phyloP scores from a whole-genome alignment of 1,284 basidiomycete genomes.

The Athelia sp. region DNA sequence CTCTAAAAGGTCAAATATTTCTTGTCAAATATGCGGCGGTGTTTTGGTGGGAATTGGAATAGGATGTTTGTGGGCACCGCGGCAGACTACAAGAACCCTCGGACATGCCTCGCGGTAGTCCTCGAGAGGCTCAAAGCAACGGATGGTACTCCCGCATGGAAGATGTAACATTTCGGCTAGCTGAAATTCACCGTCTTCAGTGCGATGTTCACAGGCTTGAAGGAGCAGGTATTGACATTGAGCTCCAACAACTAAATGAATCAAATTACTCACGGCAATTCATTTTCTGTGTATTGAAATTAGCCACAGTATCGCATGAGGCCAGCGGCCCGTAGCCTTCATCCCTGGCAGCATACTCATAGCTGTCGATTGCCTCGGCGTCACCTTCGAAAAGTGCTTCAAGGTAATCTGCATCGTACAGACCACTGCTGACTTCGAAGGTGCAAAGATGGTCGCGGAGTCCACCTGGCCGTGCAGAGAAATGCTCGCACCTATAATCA shows the following conservation, averaged over 20 bases:
- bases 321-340: constrained; percentile 14
- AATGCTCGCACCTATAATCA: constrained; percentile 15
- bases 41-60: constrained; percentile 15
- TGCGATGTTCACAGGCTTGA: constrained; percentile 12
- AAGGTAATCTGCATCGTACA: constrained; percentile 15
- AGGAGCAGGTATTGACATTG: neutral
- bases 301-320: constrained; percentile 9
- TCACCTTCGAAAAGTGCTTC: constrained; percentile 17
- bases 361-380: constrained; percentile 12
- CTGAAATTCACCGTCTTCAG: neutral
- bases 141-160: constrained; percentile 9
- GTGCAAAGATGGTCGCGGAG: constrained; percentile 12
- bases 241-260: neutral
- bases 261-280: constrained; percentile 13
- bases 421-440: constrained; percentile 8
- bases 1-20: constrained; percentile 7
- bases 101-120: constrained; percentile 12
- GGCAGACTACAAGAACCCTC: constrained; percentile 7
- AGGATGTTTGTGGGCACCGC: constrained; percentile 13
- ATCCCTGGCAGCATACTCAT: constrained; percentile 11
- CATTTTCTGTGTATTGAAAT: constrained; percentile 7
- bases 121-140: constrained; percentile 11
- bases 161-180: constrained; percentile 5
- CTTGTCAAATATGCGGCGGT: constrained; percentile 5
- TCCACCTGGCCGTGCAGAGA: neutral